Evolutionary conservation across 805 yeast species (phyloP).

Genomic region (Candida bentonensis): DNA sequence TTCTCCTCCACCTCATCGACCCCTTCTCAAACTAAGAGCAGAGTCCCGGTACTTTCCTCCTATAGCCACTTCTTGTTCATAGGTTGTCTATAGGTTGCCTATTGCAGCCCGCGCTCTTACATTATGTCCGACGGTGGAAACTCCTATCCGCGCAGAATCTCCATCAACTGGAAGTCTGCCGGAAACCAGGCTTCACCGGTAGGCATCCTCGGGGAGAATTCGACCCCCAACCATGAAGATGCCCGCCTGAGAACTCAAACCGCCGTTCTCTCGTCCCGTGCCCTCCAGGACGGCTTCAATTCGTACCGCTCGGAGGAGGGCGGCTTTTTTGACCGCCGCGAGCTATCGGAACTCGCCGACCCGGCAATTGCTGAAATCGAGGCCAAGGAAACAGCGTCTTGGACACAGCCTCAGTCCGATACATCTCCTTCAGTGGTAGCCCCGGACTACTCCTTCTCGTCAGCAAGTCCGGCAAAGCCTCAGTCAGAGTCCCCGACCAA

Average conservation of each 20-base stretch:
- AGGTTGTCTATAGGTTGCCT: too few relatives aligned
- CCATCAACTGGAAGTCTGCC: conserved; percentile 1
- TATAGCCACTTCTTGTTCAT: too few relatives aligned
- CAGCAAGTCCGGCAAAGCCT: neutral
- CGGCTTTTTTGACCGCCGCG: neutral
- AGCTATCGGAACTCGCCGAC: neutral
- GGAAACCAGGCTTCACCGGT: neutral
- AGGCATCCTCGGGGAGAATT: too few relatives aligned
- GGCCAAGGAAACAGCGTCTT: neutral
- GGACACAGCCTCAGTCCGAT: neutral
- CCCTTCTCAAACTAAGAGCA: too few relatives aligned
- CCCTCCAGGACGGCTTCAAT: neutral
- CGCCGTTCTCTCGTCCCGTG: neutral
- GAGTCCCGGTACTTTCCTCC: too few relatives aligned
- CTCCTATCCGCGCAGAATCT: neutral
- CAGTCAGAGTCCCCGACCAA: neutral
- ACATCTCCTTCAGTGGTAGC: neutral
- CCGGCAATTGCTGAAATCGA: neutral
- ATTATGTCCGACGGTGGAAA: neutral
- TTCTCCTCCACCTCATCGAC: too few relatives aligned
- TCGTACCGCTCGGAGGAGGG: conserved; percentile 1
- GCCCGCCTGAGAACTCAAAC: neutral
- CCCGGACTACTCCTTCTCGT: neutral
- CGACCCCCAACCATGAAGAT: too few relatives aligned
- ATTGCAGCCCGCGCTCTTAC: too few relatives aligned